Evolutionary conservation across 805 yeast species (phyloP), one percentile per base, ranked within the genome.

Genomic region (Geotrichum ghanense): DNA sequence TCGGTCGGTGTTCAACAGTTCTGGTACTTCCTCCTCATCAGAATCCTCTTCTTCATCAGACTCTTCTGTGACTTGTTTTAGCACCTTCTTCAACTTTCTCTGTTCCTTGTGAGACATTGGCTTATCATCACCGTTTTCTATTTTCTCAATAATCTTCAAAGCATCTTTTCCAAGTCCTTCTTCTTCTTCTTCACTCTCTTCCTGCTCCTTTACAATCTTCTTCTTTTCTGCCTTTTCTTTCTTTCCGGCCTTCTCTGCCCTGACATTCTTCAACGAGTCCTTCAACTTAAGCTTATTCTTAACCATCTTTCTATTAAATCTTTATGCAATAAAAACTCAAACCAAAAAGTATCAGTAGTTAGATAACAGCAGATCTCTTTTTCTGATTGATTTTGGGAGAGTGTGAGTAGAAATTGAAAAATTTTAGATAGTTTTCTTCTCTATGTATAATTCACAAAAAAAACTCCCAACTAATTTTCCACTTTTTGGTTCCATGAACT

Each of bases 81-180:
- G 44, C 43, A 19, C 53, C 41, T 50, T 48, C 35, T 45, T 46
- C 35, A 46, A 12, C 45, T 52, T 49, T 48, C 57, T 40, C 22
- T 49, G 42, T 26, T 52, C 53, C 42, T 53, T 45, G 47, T 48
- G 45, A 5, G 56, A 53, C 20, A 53, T 35, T 22, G 46, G 27
- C 16, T 39, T 24, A 21, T 39, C 25, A 39, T 22, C 10, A 10
- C 16, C 23, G 19, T 24, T 24, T 5, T 12, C 21, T 6, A 21
- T 39, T 39, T 39, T n/a, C 6, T 24, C 42, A 39, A 21, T 39
- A n/a, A 39, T 5, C 14, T 22, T 22, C 42, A 20, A 14, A 20
- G 23, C 42, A 21, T 39, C 42, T 21, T 39, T 39, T 6, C 42
- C 42, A 7, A 21, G 16, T 5, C 25, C 22, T 39, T 39, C 42